A percentile compares a stretch with the other conserved stretches of the same genome.
Conservation (phyloP, 2,329 filamentous ascomycete species). For the Fusarium sarcochroum region DNA sequence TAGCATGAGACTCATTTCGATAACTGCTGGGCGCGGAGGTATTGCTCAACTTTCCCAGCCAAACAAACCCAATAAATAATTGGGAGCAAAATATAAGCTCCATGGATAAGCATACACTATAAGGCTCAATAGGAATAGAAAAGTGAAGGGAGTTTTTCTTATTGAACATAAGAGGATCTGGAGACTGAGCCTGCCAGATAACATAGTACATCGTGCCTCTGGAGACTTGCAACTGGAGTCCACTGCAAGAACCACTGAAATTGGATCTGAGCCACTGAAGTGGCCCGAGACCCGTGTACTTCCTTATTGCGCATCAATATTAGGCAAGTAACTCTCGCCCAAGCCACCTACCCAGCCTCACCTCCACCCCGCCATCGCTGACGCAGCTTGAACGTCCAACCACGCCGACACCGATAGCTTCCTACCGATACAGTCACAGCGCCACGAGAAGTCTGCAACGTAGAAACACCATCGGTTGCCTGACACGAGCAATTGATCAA, state of each 20-base stretch:
- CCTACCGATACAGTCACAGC: constrained; percentile 10
- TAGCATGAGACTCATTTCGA: no score
- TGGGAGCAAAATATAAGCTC: no score
- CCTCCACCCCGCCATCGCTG: constrained; percentile 52
- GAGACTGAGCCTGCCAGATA: background rate
- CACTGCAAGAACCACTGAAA: background rate
- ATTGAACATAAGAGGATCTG: no score
- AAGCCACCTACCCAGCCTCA: constrained; percentile 47
- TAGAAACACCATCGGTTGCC: background rate
- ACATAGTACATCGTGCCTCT: background rate
- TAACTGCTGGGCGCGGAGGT: no score
- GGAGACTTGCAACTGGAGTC: background rate
- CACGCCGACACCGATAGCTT: constrained; percentile 38
- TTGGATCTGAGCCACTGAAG: background rate
- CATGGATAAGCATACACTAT: no score
- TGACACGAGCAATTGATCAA: constrained; percentile 7
- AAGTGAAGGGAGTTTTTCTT: no score
- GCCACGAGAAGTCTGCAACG: constrained; percentile 19
- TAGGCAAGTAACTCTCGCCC: constrained; percentile 10
- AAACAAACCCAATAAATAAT: no score
- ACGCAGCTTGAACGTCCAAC: constrained; percentile 49
- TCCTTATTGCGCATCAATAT: background rate
- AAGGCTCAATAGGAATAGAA: no score
- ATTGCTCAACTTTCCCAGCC: no score
- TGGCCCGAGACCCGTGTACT: background rate